Evolutionary conservation across 108 stramenopile genomes (phyloP).

Genomic region (Cyclotella sp.): DNA sequence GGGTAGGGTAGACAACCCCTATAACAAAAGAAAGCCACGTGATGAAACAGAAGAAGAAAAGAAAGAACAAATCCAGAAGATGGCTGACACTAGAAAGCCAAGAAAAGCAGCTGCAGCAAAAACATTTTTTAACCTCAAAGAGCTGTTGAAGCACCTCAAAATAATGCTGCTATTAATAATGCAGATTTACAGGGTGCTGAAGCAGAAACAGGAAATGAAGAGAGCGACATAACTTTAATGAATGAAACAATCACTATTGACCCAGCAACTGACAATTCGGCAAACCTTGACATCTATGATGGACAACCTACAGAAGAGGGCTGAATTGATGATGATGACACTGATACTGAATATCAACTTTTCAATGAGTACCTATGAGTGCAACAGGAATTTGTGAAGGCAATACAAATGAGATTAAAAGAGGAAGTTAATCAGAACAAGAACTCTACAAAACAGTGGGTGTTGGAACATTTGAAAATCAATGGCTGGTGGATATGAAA

Average conservation of each 20-base stretch:
- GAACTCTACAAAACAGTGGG: slow-evolving; percentile 2
- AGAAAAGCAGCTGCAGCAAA: background rate
- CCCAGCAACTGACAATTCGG: too few species aligned
- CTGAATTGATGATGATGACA: background rate
- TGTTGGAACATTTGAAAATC: slow-evolving; percentile 21
- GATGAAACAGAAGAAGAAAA: background rate
- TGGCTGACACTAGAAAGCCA: background rate
- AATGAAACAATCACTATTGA: too few species aligned
- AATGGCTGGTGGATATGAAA: slow-evolving; percentile 39
- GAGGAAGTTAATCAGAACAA: slow-evolving; percentile 1
- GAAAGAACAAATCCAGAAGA: background rate
- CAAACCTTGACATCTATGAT: too few species aligned
- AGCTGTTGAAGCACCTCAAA: too few species aligned
- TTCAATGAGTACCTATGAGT: background rate
- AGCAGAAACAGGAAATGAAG: too few species aligned
- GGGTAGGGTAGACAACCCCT: too few species aligned
- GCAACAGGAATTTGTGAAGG: slow-evolving; percentile 13
- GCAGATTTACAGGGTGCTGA: too few species aligned
- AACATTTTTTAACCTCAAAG: too few species aligned
- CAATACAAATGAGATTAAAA: slow-evolving; percentile 10
- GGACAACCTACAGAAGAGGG: too few species aligned
- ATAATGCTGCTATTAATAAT: too few species aligned
- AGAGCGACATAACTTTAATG: too few species aligned
- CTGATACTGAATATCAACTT: background rate
- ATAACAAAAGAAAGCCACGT: background rate